phyloP scores from a whole-genome alignment of 2,329 filamentous ascomycete species.

The Talaromyces sp. region DNA sequence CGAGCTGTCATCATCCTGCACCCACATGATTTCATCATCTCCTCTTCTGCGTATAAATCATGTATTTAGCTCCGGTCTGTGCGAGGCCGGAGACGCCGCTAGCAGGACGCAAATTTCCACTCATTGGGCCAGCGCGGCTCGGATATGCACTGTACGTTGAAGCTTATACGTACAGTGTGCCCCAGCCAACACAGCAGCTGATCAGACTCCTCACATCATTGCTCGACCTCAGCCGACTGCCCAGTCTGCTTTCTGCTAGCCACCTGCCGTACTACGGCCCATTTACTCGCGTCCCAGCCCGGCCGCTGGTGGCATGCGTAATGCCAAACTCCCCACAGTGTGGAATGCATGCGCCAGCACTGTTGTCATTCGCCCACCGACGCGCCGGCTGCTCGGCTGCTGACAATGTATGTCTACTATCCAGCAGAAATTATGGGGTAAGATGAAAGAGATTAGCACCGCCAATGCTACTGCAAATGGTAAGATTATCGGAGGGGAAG shows the following conservation, averaged over 20 bases:
- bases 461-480: not conserved
- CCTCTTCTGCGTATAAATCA: not conserved
- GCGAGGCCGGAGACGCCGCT: not conserved
- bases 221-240: not conserved
- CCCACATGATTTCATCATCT: not conserved
- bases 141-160: not conserved
- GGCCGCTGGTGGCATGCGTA: not conserved
- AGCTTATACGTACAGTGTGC: not conserved
- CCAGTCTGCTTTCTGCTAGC: not conserved
- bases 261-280: not conserved
- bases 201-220: not conserved
- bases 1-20: not conserved
- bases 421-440: not conserved
- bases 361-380: not conserved
- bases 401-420: not conserved
- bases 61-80: not conserved
- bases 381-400: not conserved
- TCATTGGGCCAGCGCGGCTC: not conserved
- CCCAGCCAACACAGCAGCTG: not conserved
- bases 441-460: not conserved
- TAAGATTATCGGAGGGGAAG: not conserved
- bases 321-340: not conserved
- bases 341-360: not conserved
- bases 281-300: not conserved
- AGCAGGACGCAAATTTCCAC: not conserved